Percentiles rank a stretch among this genome's conserved stretches.
phyloP scores from a whole-genome alignment of 805 yeast genomes.

The Teunomyces barrocoloradensis region DNA sequence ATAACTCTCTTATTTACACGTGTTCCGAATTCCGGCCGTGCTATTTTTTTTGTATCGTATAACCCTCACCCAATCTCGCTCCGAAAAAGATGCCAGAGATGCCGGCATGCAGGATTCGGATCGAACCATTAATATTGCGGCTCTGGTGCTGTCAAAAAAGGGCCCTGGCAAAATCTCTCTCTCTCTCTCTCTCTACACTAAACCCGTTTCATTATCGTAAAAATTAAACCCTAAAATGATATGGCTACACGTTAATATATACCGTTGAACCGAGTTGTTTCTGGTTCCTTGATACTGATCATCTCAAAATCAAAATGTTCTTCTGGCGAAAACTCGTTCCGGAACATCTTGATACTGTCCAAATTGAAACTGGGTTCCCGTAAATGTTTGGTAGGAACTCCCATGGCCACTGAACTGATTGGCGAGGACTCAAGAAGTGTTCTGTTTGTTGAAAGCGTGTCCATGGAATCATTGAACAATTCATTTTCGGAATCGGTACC shows the following conservation, averaged over 20 bases:
- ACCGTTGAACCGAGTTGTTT: background rate
- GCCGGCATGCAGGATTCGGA: background rate
- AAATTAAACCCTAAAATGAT: background rate
- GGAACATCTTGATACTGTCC: constrained; percentile 1
- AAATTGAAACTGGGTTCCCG: constrained; percentile 2
- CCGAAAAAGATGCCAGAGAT: background rate
- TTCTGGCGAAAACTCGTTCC: background rate
- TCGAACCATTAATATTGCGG: background rate
- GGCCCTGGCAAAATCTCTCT: background rate
- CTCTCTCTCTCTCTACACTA: background rate
- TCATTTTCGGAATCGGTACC: constrained; percentile 9
- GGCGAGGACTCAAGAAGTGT: constrained; percentile 17
- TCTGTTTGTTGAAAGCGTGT: constrained; percentile 28
- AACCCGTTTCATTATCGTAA: background rate
- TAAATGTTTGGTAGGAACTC: background rate
- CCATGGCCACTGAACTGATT: background rate
- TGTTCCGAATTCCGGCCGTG: no score
- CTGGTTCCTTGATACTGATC: background rate
- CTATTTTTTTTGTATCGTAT: background rate
- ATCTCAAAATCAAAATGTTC: background rate
- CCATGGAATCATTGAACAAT: constrained; percentile 24
- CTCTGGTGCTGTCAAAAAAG: background rate
- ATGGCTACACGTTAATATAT: background rate
- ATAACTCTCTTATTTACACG: no score
- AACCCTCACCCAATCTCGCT: background rate